Conservation (phyloP, 1,139 yeast species). For the Eremothecium coryli region DNA sequence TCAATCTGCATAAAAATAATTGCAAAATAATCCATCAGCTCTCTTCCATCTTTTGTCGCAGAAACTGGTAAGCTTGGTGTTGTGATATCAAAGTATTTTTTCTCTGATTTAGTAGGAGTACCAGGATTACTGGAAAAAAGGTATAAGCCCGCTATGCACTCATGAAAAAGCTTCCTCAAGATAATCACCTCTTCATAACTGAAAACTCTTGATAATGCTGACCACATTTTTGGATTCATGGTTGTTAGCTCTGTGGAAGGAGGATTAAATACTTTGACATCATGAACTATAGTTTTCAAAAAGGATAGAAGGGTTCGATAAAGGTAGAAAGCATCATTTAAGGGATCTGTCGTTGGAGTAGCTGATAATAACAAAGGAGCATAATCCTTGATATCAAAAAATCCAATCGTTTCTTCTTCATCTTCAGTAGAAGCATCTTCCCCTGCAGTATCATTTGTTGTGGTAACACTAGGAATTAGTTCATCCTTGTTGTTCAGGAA, state of each 20-base stretch:
- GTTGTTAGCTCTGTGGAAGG: constrained; percentile 64
- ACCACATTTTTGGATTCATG: constrained; percentile 66
- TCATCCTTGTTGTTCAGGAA: constrained; percentile 12
- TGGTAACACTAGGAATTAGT: constrained; percentile 1
- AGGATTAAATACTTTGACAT: constrained; percentile 84
- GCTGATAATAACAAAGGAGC: constrained; percentile 42
- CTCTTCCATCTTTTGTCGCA: constrained; percentile 88
- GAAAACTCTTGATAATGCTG: constrained; percentile 75
- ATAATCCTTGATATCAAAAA: constrained; percentile 40
- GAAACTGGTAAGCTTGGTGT: constrained; percentile 79
- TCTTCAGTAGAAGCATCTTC: constrained; percentile 30
- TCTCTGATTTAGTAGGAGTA: constrained; percentile 21
- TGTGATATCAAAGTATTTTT: constrained; percentile 52
- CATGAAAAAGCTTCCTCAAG: constrained; percentile 67
- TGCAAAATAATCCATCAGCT: constrained; percentile 90
- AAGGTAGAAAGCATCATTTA: constrained; percentile 79
- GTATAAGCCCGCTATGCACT: constrained; percentile 72
- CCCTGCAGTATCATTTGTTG: constrained; percentile 14
- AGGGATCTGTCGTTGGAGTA: constrained; percentile 46
- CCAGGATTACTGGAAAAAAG: constrained; percentile 56
- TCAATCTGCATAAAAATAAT: constrained; percentile 90
- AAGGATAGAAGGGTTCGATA: constrained; percentile 87
- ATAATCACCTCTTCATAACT: constrained; percentile 76
- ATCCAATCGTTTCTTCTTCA: constrained; percentile 32
- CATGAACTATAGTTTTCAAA: constrained; percentile 81